A percentile compares a stretch with the other conserved stretches of the same genome.
Conservation (phyloP, 1,284 basidiomycete genomes). For the Pterulicium gracile region DNA sequence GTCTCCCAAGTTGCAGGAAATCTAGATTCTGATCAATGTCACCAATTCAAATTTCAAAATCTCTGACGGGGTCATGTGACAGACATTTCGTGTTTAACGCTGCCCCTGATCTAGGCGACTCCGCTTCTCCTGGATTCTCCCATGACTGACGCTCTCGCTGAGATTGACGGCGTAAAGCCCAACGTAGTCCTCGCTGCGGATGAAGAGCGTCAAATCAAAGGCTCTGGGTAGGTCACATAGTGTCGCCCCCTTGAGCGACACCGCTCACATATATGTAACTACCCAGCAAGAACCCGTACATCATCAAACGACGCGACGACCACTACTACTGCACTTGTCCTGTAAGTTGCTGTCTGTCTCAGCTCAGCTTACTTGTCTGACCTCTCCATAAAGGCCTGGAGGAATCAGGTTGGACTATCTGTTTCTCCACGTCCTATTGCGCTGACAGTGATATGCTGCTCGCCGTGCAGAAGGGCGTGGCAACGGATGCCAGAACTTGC, state of each 20-base stretch:
- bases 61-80: no score
- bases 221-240: conserved; percentile 20
- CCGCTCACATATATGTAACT: neutral
- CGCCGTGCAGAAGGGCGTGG: conserved; percentile 15
- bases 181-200: conserved; percentile 21
- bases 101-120: no score
- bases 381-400: conserved; percentile 20
- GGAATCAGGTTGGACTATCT: conserved; percentile 16
- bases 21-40: no score
- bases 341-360: conserved; percentile 8
- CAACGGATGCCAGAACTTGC: conserved; percentile 27
- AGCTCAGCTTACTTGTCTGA: conserved; percentile 1
- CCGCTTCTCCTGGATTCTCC: neutral
- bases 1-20: no score
- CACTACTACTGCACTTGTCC: conserved; percentile 23
- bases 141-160: conserved; percentile 19
- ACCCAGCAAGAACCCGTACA: conserved; percentile 17
- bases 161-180: conserved; percentile 24
- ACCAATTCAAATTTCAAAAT: no score
- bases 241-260: no score
- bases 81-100: no score
- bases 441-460: no score
- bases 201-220: conserved; percentile 19
- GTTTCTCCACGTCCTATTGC: conserved; percentile 3
- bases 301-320: conserved; percentile 18